Conservation (phyloP, 2,329 filamentous ascomycete species). For the Pseudogymnoascus sp. region DNA sequence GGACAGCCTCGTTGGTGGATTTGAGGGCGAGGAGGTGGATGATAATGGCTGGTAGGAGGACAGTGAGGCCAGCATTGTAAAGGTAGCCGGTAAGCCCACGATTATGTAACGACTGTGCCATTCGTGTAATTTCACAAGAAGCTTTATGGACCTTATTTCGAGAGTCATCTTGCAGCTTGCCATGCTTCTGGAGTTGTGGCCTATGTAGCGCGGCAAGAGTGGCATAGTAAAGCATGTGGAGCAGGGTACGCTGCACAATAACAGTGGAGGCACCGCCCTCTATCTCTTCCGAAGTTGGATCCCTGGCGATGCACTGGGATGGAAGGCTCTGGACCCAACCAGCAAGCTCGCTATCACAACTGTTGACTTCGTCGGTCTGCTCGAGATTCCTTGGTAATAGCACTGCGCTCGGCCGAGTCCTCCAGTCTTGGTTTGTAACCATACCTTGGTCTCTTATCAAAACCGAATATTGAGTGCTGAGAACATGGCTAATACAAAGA, state of each 20-base stretch:
- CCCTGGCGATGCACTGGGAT: conserved; percentile 60
- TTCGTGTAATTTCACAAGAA: conserved; percentile 73
- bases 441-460: conserved; percentile 51
- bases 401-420: conserved; percentile 62
- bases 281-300: conserved; percentile 47
- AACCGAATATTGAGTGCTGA: conserved; percentile 83
- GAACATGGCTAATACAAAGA: conserved; percentile 76
- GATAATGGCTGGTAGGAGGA: conserved; percentile 80
- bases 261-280: conserved; percentile 50
- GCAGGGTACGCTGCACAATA: conserved; percentile 65
- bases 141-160: conserved; percentile 72
- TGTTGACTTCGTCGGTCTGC: conserved; percentile 66
- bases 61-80: conserved; percentile 79
- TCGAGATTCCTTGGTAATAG: conserved; percentile 72
- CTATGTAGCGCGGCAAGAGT: conserved; percentile 81
- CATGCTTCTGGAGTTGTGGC: conserved; percentile 40
- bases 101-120: conserved; percentile 67
- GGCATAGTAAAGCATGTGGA: conserved; percentile 88
- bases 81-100: conserved; percentile 69
- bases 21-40: conserved; percentile 87
- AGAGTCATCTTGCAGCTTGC: conserved; percentile 59
- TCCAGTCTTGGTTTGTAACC: conserved; percentile 42
- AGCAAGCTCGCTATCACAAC: conserved; percentile 69
- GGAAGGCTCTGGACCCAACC: conserved; percentile 68
- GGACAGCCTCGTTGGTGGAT: conserved; percentile 63